Conservation (phyloP, 495 filamentous ascomycete species). For the Clavariopsis aquatica region DNA sequence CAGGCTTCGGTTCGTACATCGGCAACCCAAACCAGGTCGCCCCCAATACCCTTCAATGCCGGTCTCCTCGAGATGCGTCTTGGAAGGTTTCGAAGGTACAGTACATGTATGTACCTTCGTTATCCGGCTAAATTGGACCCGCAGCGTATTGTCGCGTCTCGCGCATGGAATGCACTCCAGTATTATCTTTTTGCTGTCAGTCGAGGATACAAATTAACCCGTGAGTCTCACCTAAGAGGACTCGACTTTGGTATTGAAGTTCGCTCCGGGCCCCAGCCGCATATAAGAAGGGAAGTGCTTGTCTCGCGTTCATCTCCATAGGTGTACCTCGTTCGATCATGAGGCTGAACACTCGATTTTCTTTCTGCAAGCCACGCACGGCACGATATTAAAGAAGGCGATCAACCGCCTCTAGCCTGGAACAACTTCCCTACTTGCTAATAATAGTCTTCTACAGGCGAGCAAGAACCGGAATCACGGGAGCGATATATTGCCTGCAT, state of each 20-base stretch:
- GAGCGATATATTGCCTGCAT: conserved; percentile 9
- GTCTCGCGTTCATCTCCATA: neutral
- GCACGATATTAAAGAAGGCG: conserved; percentile 26
- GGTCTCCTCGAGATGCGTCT: conserved; percentile 2
- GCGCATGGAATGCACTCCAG: neutral
- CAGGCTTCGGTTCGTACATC: neutral
- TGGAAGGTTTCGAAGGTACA: neutral
- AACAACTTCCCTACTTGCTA: neutral
- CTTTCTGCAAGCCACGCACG: conserved; percentile 5
- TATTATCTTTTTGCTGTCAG: neutral
- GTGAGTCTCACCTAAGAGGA: neutral
- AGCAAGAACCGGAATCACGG: conserved; percentile 6
- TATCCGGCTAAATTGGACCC: conserved; percentile 29
- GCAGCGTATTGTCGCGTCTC: conserved; percentile 9
- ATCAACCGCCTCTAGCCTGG: conserved; percentile 15
- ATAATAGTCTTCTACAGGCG: conserved; percentile 12
- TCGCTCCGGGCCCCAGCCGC: too few relatives aligned
- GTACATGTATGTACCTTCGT: too few relatives aligned
- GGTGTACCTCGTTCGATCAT: neutral
- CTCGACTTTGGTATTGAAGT: neutral
- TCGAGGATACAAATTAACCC: neutral
- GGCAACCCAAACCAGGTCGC: neutral
- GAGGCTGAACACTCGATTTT: conserved; percentile 21
- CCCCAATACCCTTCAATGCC: conserved; percentile 2
- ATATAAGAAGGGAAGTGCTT: too few relatives aligned